Percentiles rank a stretch among this genome's conserved stretches.
Conservation (phyloP, 345 rosid genomes). For the Psidium guajava region DNA sequence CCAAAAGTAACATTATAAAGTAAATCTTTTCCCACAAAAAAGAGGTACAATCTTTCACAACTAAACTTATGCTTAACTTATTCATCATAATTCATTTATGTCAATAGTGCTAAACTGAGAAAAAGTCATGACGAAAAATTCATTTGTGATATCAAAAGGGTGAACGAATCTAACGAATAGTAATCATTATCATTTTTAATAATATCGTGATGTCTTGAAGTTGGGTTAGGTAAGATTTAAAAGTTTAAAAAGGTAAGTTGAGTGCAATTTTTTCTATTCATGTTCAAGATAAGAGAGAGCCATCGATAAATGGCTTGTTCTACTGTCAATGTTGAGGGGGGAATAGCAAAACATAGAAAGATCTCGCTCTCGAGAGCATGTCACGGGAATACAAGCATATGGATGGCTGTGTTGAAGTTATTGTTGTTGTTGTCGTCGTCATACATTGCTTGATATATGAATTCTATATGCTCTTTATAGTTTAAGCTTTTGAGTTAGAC, state of each 20-base stretch:
- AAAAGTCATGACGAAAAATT: background rate
- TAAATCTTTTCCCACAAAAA: too few species aligned
- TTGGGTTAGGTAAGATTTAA: background rate
- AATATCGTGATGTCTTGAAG: background rate
- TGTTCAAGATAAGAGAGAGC: background rate
- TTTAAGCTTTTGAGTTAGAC: too few species aligned
- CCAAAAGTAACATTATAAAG: background rate
- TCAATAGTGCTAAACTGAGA: background rate
- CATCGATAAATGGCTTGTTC: background rate
- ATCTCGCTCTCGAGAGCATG: background rate
- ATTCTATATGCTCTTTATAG: too few species aligned
- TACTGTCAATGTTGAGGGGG: background rate
- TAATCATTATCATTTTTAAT: background rate
- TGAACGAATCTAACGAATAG: background rate
- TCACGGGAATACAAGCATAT: background rate
- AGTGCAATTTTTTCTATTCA: background rate
- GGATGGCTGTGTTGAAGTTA: background rate
- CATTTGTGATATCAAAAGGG: background rate
- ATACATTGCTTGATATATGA: too few species aligned
- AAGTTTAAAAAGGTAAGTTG: background rate
- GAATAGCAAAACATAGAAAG: background rate
- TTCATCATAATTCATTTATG: background rate
- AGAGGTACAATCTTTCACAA: background rate
- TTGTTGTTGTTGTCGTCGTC: too few species aligned
- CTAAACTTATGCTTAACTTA: background rate